These are phyloP conservation scores for Posidonia oceanica DNA, from an alignment of 116 monocot species.

Conservation along the genomic window DNA sequence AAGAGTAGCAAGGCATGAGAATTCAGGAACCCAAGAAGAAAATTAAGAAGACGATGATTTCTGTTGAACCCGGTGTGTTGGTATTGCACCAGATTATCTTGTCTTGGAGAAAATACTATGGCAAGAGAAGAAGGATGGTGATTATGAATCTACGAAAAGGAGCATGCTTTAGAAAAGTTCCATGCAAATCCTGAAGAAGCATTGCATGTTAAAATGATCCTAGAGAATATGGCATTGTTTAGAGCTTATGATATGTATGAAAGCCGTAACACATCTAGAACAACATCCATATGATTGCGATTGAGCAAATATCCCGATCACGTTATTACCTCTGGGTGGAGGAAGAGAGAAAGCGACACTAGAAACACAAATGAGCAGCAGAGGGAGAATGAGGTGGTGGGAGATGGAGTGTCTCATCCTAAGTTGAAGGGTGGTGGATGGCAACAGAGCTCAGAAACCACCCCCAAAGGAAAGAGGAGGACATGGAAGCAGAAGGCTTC, in stretches of 20 bases:
- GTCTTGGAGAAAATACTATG: too few relatives aligned
- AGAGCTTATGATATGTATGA: too few relatives aligned
- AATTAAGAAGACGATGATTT: too few relatives aligned
- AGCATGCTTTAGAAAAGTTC: too few relatives aligned
- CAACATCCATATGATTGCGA: background rate
- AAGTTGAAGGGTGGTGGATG: constrained; percentile 1
- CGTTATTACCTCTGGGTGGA: constrained; percentile 17
- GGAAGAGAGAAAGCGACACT: constrained; percentile 1
- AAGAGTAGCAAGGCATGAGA: background rate
- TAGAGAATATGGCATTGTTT: too few relatives aligned
- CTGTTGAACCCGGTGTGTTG: too few relatives aligned
- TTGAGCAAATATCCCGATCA: background rate
- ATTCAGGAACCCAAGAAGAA: background rate
- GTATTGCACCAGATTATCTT: too few relatives aligned
- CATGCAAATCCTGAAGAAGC: too few relatives aligned
- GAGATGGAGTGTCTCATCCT: constrained; percentile 3
- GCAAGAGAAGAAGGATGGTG: too few relatives aligned
- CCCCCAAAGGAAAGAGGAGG: background rate
- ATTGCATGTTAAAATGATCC: too few relatives aligned
- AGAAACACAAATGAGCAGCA: background rate
- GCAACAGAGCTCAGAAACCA: constrained; percentile 2
- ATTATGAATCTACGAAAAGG: too few relatives aligned
- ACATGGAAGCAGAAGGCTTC: background rate
- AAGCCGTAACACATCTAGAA: background rate
- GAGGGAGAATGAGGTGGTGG: constrained; percentile 1